Base-by-base conservation (phyloP, 2,329 filamentous ascomycete genomes). In the Fusarium multiceps region DNA sequence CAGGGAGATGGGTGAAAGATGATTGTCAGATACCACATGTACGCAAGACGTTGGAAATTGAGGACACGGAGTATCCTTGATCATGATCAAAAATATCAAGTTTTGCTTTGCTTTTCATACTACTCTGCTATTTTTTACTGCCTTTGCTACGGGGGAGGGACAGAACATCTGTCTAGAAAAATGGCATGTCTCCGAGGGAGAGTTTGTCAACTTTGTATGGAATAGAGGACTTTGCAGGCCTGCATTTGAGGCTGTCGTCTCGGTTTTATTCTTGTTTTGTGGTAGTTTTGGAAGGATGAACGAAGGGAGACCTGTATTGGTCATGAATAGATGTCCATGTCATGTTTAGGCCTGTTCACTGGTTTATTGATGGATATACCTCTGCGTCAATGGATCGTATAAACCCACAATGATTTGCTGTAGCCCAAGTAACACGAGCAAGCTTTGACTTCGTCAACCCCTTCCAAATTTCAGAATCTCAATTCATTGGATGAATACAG, bases 11-110 rank as follows among this genome's bases (percentile, higher is more conserved):
- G 66, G 65, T 57, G 55, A 66, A 23, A 61, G 55, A 53, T 28
- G 51, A 55, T 54, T 77, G 72, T 73, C 69, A 66, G 70, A 77
- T 76, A 76, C 73, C 73, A 76, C 48, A 54, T 74, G 67, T 73
- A 74, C 47, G 43, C 43, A 51, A 56, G 46, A 59, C n/a, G 32
- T 57, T 56, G 59, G 50, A 50, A 40, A 42, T 13, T 53, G 25
- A 27, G 27, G 55, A 30, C 21, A n/a, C 20, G 40, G 43, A 40
- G 14, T 48, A 42, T 45, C 54, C 47, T 41, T 55, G 41, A 43
- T 43, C 55, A 28, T 47, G 20, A 51, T 58, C 28, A 55, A 43
- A 57, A 55, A 47, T 58, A 7, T n/a, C 42, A 47, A 48, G 43
- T 54, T 57, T 59, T 49, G 23, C 46, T 54, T 57, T 47, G 48